Base-by-base conservation (phyloP, 2,329 filamentous ascomycete genomes). In the Bipolaris cookei region DNA sequence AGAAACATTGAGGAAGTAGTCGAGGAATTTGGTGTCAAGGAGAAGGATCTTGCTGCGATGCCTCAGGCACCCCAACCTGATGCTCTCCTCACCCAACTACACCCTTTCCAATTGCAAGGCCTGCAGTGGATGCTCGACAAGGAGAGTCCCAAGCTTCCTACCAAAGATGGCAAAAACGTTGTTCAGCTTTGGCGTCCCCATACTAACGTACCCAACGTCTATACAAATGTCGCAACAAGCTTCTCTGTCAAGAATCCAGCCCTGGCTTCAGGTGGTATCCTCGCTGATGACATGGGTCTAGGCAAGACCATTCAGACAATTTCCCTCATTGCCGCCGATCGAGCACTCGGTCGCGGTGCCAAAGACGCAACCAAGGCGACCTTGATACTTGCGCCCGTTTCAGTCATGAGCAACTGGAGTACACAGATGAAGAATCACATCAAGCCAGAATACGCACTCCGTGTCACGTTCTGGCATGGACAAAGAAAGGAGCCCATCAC, bases 271-370 rank as follows among this genome's bases (percentile, higher is more conserved):
- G 92, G 92, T 16, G 92, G 92, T 30, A 92, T 97, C 47, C 82
- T 97, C 7, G 91, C 92, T 1, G 92, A 97, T 73, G 92, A 97
- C 68, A 97, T 97, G 93, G 92, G 92, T 3, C 78, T 97, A 4
- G 92, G 92, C 21, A 96, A 96, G 79, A 97, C 92, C 0, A 82
- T 97, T 7, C 90, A 96, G 72, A 84, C 92, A 45, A 94, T 97
- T 65, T 90, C 90, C 51, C 78, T 96, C 34, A 88, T 97, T 53
- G 78, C 93, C 62, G 80, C 84, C 2, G 85, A 87, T 55, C 68
- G 67, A 46, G 67, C 64, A n/a, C 63, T 76, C 1, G 54, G 61
- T 16, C 63, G 65, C 23, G 51, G 63, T 28, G 59, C 61, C 3
- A 35, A 52, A 42, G 65, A 64, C 50, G 55, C 65, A 11, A 62